Evolutionary conservation across 805 yeast species (phyloP), one percentile per base, ranked within the genome.

Genomic region (Tetrapisispora pingtungensis): DNA sequence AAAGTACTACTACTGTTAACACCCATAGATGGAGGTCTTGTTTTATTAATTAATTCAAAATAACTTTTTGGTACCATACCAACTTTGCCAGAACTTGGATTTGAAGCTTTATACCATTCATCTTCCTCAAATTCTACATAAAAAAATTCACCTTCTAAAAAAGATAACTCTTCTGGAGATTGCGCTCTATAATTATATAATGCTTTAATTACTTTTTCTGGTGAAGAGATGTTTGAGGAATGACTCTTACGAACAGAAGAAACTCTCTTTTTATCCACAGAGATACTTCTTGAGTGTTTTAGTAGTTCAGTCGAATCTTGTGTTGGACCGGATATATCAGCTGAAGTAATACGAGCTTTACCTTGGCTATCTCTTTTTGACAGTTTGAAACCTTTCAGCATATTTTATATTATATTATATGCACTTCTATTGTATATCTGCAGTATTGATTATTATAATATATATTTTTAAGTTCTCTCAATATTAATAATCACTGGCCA

Each of bases 41-140:
- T 72, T 50, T 79, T 72, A 47, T 76, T 79, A 53, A 89, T 78
- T 15, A 78, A 81, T 65, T 88, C 95, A 64, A 90, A 93, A 61
- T 81, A 81, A 10, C 80, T 68, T 35, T 78, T 78, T 4, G 97
- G 97, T 1, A 93, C 97, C 75, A 84, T 76, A 1, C 98, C 98
- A 41, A 76, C 72, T 24, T 74, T 66, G 53, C 81, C 77, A 30
- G 84, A 78, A 39, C 83, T 75, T 13, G 97, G 97, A 60, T 90
- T 88, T 42, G 80, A 78, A 1, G 95, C 97, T 56, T 86, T 88
- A 56, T 78, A 86, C 89, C 95, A 88, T 51, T 79, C 81, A 44
- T 75, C 70, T 44, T 75, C 76, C 44, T 77, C 74, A 19, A 78
- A 77, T 33, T 73, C 70, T 2, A 93, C 94, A 58, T 86, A 87